Percentiles rank a stretch among this genome's conserved stretches.
Conservation (phyloP, 257 asterid species). For the Jacaranda mimosifolia region DNA sequence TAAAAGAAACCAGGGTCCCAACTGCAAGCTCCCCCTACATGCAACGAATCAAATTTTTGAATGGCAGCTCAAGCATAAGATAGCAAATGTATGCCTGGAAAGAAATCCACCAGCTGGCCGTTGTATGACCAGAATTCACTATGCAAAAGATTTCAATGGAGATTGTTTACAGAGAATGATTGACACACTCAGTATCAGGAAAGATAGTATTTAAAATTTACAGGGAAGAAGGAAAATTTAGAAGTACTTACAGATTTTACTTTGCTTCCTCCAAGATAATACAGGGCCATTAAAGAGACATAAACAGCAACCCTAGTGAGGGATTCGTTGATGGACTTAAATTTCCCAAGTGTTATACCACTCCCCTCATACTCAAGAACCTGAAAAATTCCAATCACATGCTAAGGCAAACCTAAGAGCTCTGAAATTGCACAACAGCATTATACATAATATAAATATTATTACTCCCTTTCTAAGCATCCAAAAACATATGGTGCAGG, state of each 20-base stretch:
- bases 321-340: conserved; percentile 92
- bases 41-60: conserved; percentile 36
- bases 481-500: background rate
- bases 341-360: conserved; percentile 84
- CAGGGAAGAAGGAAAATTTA: conserved; percentile 29
- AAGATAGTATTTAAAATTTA: background rate
- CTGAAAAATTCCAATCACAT: conserved; percentile 53
- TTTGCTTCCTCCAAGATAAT: conserved; percentile 98
- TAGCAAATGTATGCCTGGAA: conserved; percentile 1
- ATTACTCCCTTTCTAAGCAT: conserved; percentile 16
- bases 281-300: conserved; percentile 85
- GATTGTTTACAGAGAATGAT: background rate
- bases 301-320: conserved; percentile 94
- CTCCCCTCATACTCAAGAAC: conserved; percentile 79
- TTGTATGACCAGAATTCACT: too few species aligned
- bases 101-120: conserved; percentile 20
- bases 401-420: conserved; percentile 30
- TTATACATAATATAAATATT: background rate
- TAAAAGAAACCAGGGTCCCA: conserved; percentile 94
- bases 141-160: background rate
- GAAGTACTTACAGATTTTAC: conserved; percentile 91
- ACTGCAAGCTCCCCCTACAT: conserved; percentile 90
- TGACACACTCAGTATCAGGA: conserved; percentile 18
- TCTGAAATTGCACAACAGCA: conserved; percentile 13
- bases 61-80: conserved; percentile 19